Evolutionary conservation across 768 basidiomycete genomes (phyloP), one percentile per base, ranked within the genome.

Genomic region (Collybia mongolica): DNA sequence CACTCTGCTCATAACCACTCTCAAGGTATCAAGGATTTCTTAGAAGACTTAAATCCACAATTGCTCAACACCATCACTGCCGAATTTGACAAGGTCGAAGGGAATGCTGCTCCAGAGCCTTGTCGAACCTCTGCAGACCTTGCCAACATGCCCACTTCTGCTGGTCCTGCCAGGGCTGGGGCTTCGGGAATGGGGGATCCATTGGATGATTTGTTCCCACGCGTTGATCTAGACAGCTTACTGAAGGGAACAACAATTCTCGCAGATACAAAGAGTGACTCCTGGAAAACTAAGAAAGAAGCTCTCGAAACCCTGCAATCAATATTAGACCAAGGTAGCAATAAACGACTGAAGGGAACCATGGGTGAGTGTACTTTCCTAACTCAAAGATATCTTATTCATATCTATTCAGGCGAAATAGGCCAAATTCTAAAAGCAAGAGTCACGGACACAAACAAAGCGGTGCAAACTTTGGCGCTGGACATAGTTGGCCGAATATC

Each of bases 231-330:
- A 36, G 95, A 98, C 57, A 76, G 81, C 47, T 68, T 99, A 20
- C 73, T 98, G 47, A 88, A 87, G 55, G 88, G 88, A 19, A 92
- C 92, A 0, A 83, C 85, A 4, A 87, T 95, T 41, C 68, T 97
- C 14, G 75, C 84, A 2, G 92, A 93, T 59, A 77, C 86, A 8
- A 94, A 92, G 71, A 96, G 86, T 58, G 95, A 96, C 55, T 86
- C 93, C 0, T 99, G 96, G 96, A 98, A 98, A 72, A 84, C 82
- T 1, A 88, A 95, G 70, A 99, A 99, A 65, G 96, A 98, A 60
- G 94, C 91, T 2, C 74, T 98, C 51, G 97, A 98, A 66, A 73
- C 75, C 0, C 66, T 98, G 15, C 88, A 92, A 60, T 83, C 81
- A 0, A 79, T 93, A 51, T 70, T 99, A 28, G 95, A 98, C 61